phyloP scores from a whole-genome alignment of 257 asterid genomes.

The Prunella vulgaris region DNA sequence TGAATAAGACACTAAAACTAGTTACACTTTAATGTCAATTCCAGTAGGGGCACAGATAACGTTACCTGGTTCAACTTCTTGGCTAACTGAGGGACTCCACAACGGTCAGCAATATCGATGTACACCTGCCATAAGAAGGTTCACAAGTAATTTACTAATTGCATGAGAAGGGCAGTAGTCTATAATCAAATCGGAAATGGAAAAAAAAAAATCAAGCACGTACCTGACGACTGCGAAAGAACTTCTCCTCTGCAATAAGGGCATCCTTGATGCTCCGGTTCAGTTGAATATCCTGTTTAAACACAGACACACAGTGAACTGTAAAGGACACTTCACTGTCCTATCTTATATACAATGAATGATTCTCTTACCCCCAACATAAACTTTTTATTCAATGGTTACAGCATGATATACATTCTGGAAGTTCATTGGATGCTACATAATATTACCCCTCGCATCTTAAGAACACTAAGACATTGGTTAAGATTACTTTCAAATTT shows the following conservation, averaged over 20 bases:
- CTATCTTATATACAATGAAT: background rate
- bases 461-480: background rate
- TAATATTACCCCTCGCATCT: background rate
- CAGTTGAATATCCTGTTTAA: constrained; percentile 67
- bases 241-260: constrained; percentile 83
- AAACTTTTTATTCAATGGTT: background rate
- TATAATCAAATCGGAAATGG: constrained; percentile 14
- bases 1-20: background rate
- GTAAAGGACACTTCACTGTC: background rate
- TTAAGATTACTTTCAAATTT: background rate
- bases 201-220: constrained; percentile 19
- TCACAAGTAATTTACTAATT: background rate
- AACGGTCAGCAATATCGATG: constrained; percentile 79
- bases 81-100: constrained; percentile 95
- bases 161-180: background rate
- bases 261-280: constrained; percentile 88
- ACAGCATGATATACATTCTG: constrained; percentile 7
- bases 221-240: constrained; percentile 82
- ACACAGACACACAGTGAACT: constrained; percentile 4
- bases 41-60: background rate
- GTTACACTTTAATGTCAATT: constrained; percentile 3
- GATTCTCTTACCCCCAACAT: background rate
- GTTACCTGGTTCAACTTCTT: constrained; percentile 97
- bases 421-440: background rate
- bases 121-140: constrained; percentile 63